These are phyloP conservation scores for Nicotiana noctiflora DNA, from an alignment of 257 asterid species.

Conservation along the genomic window DNA sequence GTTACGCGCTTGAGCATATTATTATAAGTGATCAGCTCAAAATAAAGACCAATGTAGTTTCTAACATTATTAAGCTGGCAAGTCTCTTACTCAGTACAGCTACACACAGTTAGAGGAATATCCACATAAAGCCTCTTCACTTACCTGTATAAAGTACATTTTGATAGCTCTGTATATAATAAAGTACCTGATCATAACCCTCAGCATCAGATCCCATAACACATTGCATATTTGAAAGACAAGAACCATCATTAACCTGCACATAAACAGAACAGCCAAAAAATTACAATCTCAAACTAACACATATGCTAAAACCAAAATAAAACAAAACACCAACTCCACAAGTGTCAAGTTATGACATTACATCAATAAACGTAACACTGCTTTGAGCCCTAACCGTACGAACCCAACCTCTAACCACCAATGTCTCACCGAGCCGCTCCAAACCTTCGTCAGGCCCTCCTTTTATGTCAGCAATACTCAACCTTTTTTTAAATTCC, in stretches of 20 bases:
- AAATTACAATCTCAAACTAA: neutral
- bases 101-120: neutral
- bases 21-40: neutral
- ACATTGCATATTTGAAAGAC: slow-evolving; percentile 96
- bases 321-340: neutral
- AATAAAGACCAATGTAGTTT: neutral
- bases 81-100: neutral
- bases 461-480: slow-evolving; percentile 72
- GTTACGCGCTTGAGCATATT: neutral
- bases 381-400: slow-evolving; percentile 84
- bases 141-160: neutral
- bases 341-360: neutral
- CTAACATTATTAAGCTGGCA: neutral
- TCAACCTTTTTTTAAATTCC: slow-evolving; percentile 59
- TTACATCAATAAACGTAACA: slow-evolving; percentile 80
- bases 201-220: slow-evolving; percentile 75
- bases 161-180: neutral
- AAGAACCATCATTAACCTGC: slow-evolving; percentile 95
- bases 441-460: slow-evolving; percentile 69
- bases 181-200: slow-evolving; percentile 80
- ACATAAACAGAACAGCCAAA: slow-evolving; percentile 8
- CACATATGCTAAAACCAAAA: neutral
- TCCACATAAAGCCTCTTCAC: neutral
- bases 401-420: slow-evolving; percentile 89
- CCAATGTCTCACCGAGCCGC: slow-evolving; percentile 60